These are phyloP conservation scores for Psilocybe tampanensis DNA, from an alignment of 768 basidiomycete genomes.

Conservation along the genomic window DNA sequence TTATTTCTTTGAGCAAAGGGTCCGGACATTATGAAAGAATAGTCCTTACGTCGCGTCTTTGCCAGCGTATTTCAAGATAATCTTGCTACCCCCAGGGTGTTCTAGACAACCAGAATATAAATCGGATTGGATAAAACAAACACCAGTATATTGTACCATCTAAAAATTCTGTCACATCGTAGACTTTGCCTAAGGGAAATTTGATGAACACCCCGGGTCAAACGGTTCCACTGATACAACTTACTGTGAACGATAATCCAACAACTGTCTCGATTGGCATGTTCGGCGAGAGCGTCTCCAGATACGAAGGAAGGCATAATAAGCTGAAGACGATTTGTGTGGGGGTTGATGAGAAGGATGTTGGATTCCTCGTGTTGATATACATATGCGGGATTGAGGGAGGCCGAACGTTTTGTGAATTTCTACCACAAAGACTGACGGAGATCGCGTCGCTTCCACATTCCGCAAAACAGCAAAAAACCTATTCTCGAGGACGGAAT, in stretches of 20 bases:
- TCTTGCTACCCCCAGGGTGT: conserved; percentile 83
- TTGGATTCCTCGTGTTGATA: conserved; percentile 15
- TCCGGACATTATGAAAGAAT: not conserved
- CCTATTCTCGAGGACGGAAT: not conserved
- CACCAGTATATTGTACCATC: conserved; percentile 45
- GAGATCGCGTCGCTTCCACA: conserved; percentile 13
- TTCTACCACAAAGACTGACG: conserved; percentile 9
- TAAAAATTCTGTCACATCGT: conserved; percentile 80
- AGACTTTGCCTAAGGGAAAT: conserved; percentile 56
- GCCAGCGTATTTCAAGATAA: conserved; percentile 87
- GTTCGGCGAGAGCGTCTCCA: conserved; percentile 31
- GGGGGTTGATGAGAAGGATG: not conserved
- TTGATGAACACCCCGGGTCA: not conserved
- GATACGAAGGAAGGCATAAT: conserved; percentile 32
- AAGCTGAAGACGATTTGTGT: not conserved
- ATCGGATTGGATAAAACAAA: not conserved
- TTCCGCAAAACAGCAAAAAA: conserved; percentile 16
- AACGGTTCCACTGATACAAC: conserved; percentile 11
- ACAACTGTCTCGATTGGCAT: conserved; percentile 35
- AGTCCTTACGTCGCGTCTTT: conserved; percentile 80
- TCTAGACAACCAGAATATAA: conserved; percentile 37
- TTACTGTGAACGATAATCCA: conserved; percentile 84
- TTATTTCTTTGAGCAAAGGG: conserved; percentile 1
- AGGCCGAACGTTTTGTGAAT: conserved; percentile 8
- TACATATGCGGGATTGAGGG: conserved; percentile 21